Evolutionary conservation across 2,329 filamentous ascomycete species (phyloP).

Genomic region (Trichoderma atroviride): DNA sequence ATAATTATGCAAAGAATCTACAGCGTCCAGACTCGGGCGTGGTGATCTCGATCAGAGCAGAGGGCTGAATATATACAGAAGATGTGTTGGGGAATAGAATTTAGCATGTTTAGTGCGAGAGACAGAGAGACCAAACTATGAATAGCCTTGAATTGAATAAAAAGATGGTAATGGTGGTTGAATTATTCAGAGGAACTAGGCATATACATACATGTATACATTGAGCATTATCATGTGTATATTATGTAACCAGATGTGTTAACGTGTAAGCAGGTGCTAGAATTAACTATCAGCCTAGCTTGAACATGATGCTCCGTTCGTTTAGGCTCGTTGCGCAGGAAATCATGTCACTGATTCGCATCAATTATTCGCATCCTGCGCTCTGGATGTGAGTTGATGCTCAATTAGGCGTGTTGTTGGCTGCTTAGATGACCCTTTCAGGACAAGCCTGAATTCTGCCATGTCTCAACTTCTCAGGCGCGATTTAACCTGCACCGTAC

Average conservation of each 20-base stretch:
- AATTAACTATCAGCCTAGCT: not conserved
- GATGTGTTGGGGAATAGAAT: not conserved
- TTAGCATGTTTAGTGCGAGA: too few relatives aligned
- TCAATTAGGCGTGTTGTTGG: not conserved
- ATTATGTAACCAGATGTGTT: too few relatives aligned
- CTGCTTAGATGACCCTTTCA: not conserved
- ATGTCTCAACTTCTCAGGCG: not conserved
- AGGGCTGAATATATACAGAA: not conserved
- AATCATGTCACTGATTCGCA: not conserved
- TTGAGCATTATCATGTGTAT: too few relatives aligned
- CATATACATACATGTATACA: too few relatives aligned
- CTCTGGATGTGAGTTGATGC: not conserved
- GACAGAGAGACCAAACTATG: too few relatives aligned
- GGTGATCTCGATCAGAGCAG: conserved; percentile 33
- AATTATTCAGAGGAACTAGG: too few relatives aligned
- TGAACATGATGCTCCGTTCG: not conserved
- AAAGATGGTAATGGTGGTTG: too few relatives aligned
- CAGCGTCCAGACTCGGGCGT: not conserved
- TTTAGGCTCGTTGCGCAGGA: not conserved
- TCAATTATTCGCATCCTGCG: not conserved
- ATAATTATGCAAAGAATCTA: not conserved
- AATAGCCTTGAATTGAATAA: too few relatives aligned
- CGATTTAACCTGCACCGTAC: not conserved
- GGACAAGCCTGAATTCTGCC: not conserved
- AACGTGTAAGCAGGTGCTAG: not conserved